Evolutionary conservation across 352 stramenopile species (phyloP), one percentile per base, ranked within the genome.

Genomic region (Phytopythium kandeliae): DNA sequence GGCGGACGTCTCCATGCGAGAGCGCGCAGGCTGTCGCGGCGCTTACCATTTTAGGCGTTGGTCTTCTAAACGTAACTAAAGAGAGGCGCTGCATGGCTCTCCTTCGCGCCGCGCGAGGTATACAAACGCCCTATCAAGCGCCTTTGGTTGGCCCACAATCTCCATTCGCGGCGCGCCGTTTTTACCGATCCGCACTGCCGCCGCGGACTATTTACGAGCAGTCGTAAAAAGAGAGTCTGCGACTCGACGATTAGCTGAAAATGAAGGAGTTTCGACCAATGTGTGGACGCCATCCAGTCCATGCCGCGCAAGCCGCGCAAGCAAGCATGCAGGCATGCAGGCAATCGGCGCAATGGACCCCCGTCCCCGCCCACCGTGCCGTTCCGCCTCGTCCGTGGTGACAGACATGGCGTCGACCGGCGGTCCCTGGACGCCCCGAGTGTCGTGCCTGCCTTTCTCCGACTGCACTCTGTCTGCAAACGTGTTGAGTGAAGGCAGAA

Each of bases 61-160:
- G 79, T 86, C 77, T 90, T 88, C 76, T 90, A 90, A 90, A 90
- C 76, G 84, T 83, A 86, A 90, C 68, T 90, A 86, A 85, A 52
- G n/a, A n/a, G n/a, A n/a, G 44, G 21, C 56, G 58, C 33, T 38
- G 54, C 47, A 59, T 69, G 55, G n/a, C n/a, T n/a, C n/a, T n/a
- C 25, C n/a, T 24, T 17, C 25, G 34, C 28, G 46, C 24, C 41
- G 46, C 33, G 25, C 33, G 40, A 46, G 36, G 43, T 48, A 71
- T 74, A 73, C 65, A 73, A 65, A 67, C 34, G 31, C 30, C 61
- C 48, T 52, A 55, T 70, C 59, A 69, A 42, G 30, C 43, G 53
- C 58, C 50, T 63, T 66, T 67, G 59, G 60, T 62, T 73, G 64
- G 69, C 69, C 54, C 65, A 68, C 57, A 74, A 57, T 66, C 58